Conservation (phyloP, 2,329 filamentous ascomycete genomes). For the Cladorrhinum sp. region DNA sequence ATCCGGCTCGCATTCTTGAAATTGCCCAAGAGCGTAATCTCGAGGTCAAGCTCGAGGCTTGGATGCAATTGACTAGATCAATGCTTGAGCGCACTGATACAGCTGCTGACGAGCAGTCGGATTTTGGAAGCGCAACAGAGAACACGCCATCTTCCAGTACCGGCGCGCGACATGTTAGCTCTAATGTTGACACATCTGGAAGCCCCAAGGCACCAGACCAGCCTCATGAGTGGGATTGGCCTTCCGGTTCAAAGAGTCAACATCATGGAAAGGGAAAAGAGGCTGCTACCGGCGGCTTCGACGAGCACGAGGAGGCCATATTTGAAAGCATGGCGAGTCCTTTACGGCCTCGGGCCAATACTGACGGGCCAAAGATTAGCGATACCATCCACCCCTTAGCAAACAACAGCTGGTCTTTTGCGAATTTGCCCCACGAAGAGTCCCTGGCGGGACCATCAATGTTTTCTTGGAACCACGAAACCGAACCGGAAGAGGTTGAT, state of each 20-base stretch:
- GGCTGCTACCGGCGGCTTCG: conserved; percentile 1
- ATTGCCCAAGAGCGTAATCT: conserved; percentile 61
- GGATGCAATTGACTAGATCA: conserved; percentile 52
- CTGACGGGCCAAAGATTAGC: conserved; percentile 51
- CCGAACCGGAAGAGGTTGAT: not conserved
- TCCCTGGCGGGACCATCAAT: not conserved
- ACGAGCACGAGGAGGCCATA: conserved; percentile 2
- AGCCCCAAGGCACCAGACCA: not conserved
- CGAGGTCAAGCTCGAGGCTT: conserved; percentile 56
- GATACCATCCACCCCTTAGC: conserved; percentile 50
- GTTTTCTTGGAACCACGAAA: not conserved
- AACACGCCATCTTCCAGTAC: not conserved
- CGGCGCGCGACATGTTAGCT: not conserved
- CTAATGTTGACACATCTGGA: not conserved
- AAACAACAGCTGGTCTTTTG: conserved; percentile 61
- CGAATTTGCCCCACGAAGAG: conserved; percentile 35
- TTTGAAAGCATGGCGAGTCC: conserved; percentile 17
- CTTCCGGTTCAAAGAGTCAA: not conserved
- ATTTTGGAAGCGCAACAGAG: not conserved
- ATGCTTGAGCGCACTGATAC: conserved; percentile 27
- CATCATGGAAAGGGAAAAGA: conserved; percentile 10
- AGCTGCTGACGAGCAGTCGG: conserved; percentile 1
- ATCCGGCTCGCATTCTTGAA: conserved; percentile 55
- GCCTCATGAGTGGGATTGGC: not conserved
- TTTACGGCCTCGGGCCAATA: conserved; percentile 50